Percentiles rank a stretch among this genome's conserved stretches.
These are phyloP conservation scores for Elongisporangium senticosum DNA, from an alignment of 352 stramenopile genomes.

Conservation along the genomic window DNA sequence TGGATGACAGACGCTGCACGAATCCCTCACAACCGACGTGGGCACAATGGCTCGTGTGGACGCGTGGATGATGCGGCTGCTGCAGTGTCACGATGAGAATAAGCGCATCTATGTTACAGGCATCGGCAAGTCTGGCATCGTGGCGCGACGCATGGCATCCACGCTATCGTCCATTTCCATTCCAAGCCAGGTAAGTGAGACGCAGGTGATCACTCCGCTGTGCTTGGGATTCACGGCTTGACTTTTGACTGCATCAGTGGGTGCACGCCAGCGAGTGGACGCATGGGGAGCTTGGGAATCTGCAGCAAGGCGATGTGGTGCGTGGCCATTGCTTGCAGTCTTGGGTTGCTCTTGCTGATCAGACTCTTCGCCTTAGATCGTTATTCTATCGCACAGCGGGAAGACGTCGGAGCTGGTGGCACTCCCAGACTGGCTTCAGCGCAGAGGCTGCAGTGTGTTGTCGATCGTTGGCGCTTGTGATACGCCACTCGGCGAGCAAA, in stretches of 20 bases:
- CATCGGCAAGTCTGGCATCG: conserved; percentile 78
- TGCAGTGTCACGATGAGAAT: conserved; percentile 39
- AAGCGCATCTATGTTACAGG: conserved; percentile 59
- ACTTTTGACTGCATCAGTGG: conserved; percentile 26
- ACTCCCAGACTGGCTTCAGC: conserved; percentile 40
- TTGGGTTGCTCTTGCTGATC: background rate
- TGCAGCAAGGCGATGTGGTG: conserved; percentile 57
- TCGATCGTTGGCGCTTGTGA: conserved; percentile 38
- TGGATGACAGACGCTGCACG: conserved; percentile 30
- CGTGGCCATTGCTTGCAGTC: background rate
- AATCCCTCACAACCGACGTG: conserved; percentile 21
- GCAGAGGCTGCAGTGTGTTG: conserved; percentile 33
- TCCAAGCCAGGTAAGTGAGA: conserved; percentile 56
- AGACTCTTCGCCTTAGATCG: conserved; percentile 19
- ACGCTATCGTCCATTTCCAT: conserved; percentile 70
- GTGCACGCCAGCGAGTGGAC: conserved; percentile 76
- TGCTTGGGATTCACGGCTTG: background rate
- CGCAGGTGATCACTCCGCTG: background rate
- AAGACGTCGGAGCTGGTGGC: conserved; percentile 52
- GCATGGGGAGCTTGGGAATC: conserved; percentile 70
- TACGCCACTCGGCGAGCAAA: conserved; percentile 26
- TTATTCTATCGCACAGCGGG: conserved; percentile 73
- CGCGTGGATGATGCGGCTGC: conserved; percentile 21
- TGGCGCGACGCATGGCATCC: conserved; percentile 62
- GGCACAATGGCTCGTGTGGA: conserved; percentile 21